Percentiles rank a stretch among this genome's conserved stretches.
phyloP scores from a whole-genome alignment of 306 rosid genomes.

The Vicia sativa region DNA sequence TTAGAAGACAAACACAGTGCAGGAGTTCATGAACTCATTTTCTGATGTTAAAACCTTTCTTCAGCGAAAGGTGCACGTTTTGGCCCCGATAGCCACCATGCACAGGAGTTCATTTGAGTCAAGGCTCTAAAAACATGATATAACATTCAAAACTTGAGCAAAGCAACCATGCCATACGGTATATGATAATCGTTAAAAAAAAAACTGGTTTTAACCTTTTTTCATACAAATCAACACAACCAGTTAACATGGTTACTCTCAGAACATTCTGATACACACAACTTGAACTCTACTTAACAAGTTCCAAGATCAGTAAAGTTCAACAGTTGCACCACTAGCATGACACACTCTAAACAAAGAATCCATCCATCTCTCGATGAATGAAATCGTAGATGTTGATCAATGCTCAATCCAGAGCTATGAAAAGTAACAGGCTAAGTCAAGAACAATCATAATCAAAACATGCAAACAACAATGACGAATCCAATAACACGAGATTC shows the following conservation, averaged over 20 bases:
- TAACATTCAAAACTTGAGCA: slow-evolving; percentile 19
- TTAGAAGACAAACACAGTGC: not conserved
- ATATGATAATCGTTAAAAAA: slow-evolving; percentile 19
- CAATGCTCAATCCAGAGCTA: slow-evolving; percentile 26
- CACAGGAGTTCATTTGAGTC: slow-evolving; percentile 6
- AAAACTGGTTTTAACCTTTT: slow-evolving; percentile 7
- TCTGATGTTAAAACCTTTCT: not conserved
- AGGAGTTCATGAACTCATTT: not conserved
- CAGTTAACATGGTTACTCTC: not conserved
- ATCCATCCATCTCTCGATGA: slow-evolving; percentile 11
- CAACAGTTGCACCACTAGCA: slow-evolving; percentile 17
- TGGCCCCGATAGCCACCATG: not conserved
- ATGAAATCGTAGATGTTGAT: slow-evolving; percentile 23
- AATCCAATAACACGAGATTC: slow-evolving; percentile 44
- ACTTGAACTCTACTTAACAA: slow-evolving; percentile 2
- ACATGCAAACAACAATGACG: slow-evolving; percentile 53
- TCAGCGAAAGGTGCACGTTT: not conserved
- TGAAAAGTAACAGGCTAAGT: not conserved
- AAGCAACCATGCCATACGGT: slow-evolving; percentile 21
- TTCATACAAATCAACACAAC: slow-evolving; percentile 25
- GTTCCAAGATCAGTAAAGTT: slow-evolving; percentile 4
- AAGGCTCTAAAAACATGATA: slow-evolving; percentile 10
- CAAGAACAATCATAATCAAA: slow-evolving; percentile 41
- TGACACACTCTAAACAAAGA: slow-evolving; percentile 2
- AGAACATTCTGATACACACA: slow-evolving; percentile 28